Evolutionary conservation across 441 rosid species (phyloP).

Genomic region (Brassica balearica): DNA sequence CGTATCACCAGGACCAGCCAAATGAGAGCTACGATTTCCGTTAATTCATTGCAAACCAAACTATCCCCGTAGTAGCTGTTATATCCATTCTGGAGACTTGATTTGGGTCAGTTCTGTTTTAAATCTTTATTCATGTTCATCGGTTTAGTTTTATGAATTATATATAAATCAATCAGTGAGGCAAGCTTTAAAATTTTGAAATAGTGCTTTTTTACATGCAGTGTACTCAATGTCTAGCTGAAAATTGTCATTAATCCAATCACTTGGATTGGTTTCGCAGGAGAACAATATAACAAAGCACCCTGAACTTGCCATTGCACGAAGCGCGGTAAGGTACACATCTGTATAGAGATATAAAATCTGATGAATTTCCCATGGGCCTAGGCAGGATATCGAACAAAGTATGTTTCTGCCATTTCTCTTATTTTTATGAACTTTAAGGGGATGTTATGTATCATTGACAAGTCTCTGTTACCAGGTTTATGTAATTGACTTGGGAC

Average conservation of each 20-base stretch:
- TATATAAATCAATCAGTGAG: neutral
- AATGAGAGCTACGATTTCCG: too few relatives aligned
- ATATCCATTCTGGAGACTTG: neutral
- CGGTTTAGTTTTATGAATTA: neutral
- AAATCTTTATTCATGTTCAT: neutral
- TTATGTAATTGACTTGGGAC: constrained; percentile 74
- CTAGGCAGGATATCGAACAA: constrained; percentile 90
- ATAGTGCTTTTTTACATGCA: neutral
- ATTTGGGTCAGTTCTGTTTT: neutral
- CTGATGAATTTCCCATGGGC: constrained; percentile 59
- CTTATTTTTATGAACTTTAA: neutral
- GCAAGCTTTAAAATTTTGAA: neutral
- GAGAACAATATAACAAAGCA: neutral
- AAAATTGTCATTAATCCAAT: neutral
- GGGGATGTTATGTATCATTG: neutral
- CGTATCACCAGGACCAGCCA: too few relatives aligned
- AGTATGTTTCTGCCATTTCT: constrained; percentile 46
- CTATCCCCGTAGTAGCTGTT: neutral
- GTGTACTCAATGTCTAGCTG: constrained; percentile 3
- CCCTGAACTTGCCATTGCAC: too few relatives aligned
- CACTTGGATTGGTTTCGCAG: neutral
- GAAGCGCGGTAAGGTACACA: neutral
- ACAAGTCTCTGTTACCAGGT: constrained; percentile 48
- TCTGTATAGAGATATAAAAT: neutral
- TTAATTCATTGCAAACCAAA: neutral